A percentile compares a stretch with the other conserved stretches of the same genome.
These are phyloP conservation scores for Cupressus sempervirens DNA, from an alignment of 75 land plant genomes.

Conservation along the genomic window DNA sequence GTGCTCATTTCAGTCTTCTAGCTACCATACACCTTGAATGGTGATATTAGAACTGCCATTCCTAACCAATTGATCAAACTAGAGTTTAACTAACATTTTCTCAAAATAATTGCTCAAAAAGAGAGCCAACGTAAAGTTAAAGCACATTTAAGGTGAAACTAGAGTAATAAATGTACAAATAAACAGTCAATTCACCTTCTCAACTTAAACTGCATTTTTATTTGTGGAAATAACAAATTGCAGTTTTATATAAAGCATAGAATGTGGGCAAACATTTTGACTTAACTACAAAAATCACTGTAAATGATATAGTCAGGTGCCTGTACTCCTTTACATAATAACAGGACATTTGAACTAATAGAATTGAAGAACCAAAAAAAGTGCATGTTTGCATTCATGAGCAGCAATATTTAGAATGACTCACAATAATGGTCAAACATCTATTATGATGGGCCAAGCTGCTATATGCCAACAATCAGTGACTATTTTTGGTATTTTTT, in stretches of 20 bases:
- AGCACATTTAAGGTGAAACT: not conserved
- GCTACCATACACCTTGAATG: not conserved
- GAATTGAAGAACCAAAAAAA: no score
- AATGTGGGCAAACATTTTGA: no score
- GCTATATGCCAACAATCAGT: not conserved
- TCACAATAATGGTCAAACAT: not conserved
- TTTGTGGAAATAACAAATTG: no score
- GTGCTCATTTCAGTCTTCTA: not conserved
- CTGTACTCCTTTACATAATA: no score
- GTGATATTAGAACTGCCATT: not conserved
- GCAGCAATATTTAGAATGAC: no score
- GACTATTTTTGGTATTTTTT: not conserved
- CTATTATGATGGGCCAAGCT: not conserved
- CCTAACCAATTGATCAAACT: not conserved
- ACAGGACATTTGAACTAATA: no score
- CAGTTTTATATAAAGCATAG: no score
- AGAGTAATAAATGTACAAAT: not conserved
- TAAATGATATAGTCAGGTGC: no score
- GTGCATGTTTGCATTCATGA: no score
- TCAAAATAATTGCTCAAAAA: not conserved
- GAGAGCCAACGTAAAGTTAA: not conserved
- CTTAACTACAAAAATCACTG: no score
- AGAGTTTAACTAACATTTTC: not conserved
- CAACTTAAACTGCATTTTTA: no score
- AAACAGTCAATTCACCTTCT: not conserved